A percentile compares a stretch with the other conserved stretches of the same genome.
These are phyloP conservation scores for Hyphopichia homilentoma DNA, from an alignment of 805 yeast genomes.

Conservation along the genomic window DNA sequence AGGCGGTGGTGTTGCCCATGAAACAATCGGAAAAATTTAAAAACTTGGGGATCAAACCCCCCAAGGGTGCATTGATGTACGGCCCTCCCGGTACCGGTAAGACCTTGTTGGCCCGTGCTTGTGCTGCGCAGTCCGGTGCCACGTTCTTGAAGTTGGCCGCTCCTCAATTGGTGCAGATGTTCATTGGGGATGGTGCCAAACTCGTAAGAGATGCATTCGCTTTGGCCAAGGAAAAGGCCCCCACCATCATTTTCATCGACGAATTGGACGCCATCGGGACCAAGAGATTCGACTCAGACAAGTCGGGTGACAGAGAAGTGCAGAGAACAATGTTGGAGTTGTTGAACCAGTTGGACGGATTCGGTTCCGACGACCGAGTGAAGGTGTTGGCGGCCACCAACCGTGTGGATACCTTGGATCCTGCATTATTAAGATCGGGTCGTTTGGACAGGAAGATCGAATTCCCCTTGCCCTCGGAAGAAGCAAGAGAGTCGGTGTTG, in stretches of 20 bases:
- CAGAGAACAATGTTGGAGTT: constrained; percentile 49
- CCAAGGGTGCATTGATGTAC: constrained; percentile 46
- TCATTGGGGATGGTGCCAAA: constrained; percentile 46
- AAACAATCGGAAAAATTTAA: constrained; percentile 96
- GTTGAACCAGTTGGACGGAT: constrained; percentile 72
- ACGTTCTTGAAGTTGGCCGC: constrained; percentile 44
- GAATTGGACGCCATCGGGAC: constrained; percentile 48
- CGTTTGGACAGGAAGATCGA: constrained; percentile 97
- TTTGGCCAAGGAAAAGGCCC: constrained; percentile 45
- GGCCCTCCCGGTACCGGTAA: constrained; percentile 50
- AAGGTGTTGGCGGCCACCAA: constrained; percentile 98
- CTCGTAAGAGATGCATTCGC: constrained; percentile 45
- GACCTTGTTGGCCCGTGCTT: constrained; percentile 44
- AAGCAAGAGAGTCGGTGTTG: constrained; percentile 92
- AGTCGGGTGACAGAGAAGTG: constrained; percentile 45
- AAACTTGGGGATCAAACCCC: constrained; percentile 79
- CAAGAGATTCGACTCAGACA: constrained; percentile 43
- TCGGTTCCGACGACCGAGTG: constrained; percentile 94
- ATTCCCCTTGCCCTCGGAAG: constrained; percentile 96
- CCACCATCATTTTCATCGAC: constrained; percentile 44
- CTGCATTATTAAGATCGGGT: constrained; percentile 97
- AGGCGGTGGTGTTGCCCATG: constrained; percentile 98
- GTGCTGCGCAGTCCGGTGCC: constrained; percentile 47
- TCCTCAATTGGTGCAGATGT: constrained; percentile 45
- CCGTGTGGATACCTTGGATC: constrained; percentile 96